These are phyloP conservation scores for Hanseniaspora valbyensis DNA, from an alignment of 805 yeast species.

Conservation along the genomic window DNA sequence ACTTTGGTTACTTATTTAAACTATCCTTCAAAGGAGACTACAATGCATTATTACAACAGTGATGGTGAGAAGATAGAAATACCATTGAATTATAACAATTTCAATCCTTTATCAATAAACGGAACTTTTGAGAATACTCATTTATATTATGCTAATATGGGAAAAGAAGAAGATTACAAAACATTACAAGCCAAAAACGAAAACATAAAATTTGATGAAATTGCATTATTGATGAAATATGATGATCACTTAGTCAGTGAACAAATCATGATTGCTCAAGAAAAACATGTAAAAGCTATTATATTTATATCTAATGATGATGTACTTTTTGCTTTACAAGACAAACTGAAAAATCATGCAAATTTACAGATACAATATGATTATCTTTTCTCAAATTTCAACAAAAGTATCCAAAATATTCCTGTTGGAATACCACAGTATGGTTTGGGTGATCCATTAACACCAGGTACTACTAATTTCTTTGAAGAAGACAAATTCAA, in stretches of 20 bases:
- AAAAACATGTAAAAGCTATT: slow-evolving; percentile 50
- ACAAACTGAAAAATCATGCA: neutral
- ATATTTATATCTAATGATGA: slow-evolving; percentile 48
- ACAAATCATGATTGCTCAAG: slow-evolving; percentile 46
- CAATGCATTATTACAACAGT: slow-evolving; percentile 21
- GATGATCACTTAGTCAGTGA: slow-evolving; percentile 39
- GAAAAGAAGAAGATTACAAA: slow-evolving; percentile 45
- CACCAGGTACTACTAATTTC: slow-evolving; percentile 62
- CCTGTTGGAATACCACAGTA: slow-evolving; percentile 49
- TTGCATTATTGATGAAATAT: slow-evolving; percentile 51
- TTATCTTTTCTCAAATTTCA: slow-evolving; percentile 19
- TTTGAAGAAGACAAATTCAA: slow-evolving; percentile 29
- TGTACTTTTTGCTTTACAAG: neutral
- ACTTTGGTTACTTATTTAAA: slow-evolving; percentile 51
- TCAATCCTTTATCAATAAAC: slow-evolving; percentile 55
- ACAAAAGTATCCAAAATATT: slow-evolving; percentile 28
- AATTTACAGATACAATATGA: slow-evolving; percentile 5
- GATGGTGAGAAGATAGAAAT: slow-evolving; percentile 24
- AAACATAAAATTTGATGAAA: slow-evolving; percentile 34
- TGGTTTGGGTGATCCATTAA: slow-evolving; percentile 66
- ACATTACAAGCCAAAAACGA: slow-evolving; percentile 28
- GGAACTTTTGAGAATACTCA: slow-evolving; percentile 43
- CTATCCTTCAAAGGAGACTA: slow-evolving; percentile 41
- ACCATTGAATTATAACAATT: slow-evolving; percentile 34
- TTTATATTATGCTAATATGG: slow-evolving; percentile 57